Evolutionary conservation across 257 asterid genomes (phyloP).

Genomic region (Mentha longifolia): DNA sequence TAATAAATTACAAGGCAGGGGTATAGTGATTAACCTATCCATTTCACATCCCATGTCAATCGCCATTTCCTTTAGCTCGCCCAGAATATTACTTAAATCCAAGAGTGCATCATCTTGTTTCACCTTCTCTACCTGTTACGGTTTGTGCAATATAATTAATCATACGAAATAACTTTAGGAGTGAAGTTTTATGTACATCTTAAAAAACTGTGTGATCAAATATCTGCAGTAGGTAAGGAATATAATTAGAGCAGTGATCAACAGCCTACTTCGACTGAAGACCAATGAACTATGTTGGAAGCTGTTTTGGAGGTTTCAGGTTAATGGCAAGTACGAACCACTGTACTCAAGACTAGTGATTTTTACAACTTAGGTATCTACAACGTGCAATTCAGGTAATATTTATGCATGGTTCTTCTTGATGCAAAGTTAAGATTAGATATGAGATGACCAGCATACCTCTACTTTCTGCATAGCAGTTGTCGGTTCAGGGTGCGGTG

Average conservation of each 20-base stretch:
- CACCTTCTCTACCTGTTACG: conserved; percentile 62
- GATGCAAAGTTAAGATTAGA: conserved; percentile 16
- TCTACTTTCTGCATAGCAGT: conserved; percentile 85
- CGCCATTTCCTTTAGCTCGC: conserved; percentile 83
- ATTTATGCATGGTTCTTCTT: neutral
- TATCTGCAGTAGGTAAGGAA: conserved; percentile 7
- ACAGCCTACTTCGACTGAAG: conserved; percentile 4
- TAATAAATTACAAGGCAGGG: neutral
- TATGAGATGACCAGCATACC: conserved; percentile 49
- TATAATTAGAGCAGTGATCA: neutral
- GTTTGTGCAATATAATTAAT: neutral
- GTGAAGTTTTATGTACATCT: neutral
- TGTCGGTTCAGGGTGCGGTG: conserved; percentile 66
- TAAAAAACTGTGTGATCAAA: neutral
- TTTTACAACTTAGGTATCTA: neutral
- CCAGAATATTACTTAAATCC: conserved; percentile 68
- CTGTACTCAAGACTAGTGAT: neutral
- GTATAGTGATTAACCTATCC: conserved; percentile 52
- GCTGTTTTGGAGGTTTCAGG: conserved; percentile 1
- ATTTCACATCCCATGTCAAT: conserved; percentile 84
- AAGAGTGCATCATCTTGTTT: conserved; percentile 74
- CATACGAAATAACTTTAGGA: neutral
- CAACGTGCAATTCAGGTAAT: neutral
- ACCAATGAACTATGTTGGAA: neutral
- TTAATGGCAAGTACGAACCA: neutral